Evolutionary conservation across 768 basidiomycete species (phyloP).

Genomic region (Termitomyces sp.): DNA sequence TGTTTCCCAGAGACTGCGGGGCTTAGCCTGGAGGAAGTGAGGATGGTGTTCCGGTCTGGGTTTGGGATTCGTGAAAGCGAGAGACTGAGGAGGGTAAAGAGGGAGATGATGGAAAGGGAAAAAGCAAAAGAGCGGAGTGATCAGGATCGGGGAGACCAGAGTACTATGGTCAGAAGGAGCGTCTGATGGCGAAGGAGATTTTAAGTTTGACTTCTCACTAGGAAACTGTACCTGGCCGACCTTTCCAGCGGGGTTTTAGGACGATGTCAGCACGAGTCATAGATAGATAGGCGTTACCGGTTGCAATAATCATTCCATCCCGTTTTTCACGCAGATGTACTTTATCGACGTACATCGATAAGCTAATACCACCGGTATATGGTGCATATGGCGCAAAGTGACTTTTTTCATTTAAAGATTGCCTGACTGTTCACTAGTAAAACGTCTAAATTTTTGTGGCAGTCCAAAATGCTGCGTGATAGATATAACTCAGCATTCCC

Average conservation of each 20-base stretch:
- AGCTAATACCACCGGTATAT: background rate
- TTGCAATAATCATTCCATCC: background rate
- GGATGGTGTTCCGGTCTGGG: constrained; percentile 54
- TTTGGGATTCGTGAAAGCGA: constrained; percentile 61
- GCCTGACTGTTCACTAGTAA: too few relatives aligned
- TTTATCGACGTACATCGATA: background rate
- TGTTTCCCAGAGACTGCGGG: constrained; percentile 83
- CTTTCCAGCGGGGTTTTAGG: background rate
- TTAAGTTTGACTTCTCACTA: background rate
- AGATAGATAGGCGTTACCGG: background rate
- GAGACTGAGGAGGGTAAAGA: constrained; percentile 42
- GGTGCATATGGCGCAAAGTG: background rate
- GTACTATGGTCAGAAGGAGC: background rate
- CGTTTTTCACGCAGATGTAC: background rate
- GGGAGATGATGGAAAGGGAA: constrained; percentile 32
- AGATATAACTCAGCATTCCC: constrained; percentile 81
- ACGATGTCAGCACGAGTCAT: background rate
- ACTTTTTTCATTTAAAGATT: background rate
- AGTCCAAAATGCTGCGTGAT: constrained; percentile 83
- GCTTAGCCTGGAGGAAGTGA: constrained; percentile 63
- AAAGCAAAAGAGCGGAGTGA: constrained; percentile 17
- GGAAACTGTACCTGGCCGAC: background rate
- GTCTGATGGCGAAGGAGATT: background rate
- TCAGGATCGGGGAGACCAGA: background rate
- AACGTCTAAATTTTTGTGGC: constrained; percentile 37